Conservation (phyloP, 306 rosid species). For the Herpetospermum pedunculosum region DNA sequence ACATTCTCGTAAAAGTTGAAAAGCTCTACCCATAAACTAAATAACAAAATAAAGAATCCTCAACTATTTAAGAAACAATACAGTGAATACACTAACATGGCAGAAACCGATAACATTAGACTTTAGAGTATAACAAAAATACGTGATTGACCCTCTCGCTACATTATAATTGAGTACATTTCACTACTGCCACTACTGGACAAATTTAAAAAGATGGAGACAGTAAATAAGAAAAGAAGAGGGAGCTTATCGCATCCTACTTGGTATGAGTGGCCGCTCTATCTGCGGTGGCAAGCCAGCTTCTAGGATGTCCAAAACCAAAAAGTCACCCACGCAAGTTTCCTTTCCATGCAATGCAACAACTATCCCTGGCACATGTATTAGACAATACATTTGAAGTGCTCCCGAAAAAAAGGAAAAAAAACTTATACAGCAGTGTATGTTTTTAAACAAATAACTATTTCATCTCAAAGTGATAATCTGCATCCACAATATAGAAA, state of each 20-base stretch:
- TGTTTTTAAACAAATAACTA: neutral
- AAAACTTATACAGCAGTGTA: neutral
- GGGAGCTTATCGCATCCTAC: conserved; percentile 26
- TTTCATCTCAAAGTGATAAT: neutral
- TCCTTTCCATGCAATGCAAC: conserved; percentile 78
- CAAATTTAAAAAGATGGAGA: conserved; percentile 11
- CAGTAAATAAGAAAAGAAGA: conserved; percentile 8
- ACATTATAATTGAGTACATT: neutral
- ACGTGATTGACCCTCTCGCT: neutral
- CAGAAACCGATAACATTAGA: neutral
- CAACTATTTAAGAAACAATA: neutral
- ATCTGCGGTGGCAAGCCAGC: conserved; percentile 90
- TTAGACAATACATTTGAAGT: conserved; percentile 1
- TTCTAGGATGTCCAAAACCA: conserved; percentile 73
- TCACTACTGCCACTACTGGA: neutral
- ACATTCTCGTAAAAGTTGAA: neutral
- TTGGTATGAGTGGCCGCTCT: conserved; percentile 51
- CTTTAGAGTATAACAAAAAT: neutral
- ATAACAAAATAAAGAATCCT: neutral
- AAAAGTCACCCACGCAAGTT: conserved; percentile 56
- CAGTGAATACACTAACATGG: neutral
- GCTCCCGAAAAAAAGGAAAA: neutral
- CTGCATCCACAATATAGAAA: neutral
- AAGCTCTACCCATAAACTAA: neutral
- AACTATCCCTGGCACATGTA: conserved; percentile 35